Base-by-base conservation (phyloP, 2,329 filamentous ascomycete genomes). In the Exutisphaerella laricina region DNA sequence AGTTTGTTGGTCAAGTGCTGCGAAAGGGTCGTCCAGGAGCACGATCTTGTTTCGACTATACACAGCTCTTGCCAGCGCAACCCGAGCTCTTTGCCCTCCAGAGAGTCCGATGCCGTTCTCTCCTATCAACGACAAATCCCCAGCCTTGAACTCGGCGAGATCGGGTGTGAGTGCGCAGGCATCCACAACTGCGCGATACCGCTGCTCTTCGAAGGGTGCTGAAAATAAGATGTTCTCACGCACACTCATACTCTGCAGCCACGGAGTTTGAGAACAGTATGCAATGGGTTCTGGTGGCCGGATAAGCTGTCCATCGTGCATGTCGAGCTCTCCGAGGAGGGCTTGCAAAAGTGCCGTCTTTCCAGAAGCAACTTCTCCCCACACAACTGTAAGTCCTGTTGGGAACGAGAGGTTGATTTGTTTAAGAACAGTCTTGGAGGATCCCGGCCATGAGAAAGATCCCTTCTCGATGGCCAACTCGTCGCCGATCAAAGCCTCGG, bases 361-460 rank as follows among this genome's bases (percentile, higher is more conserved):
- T 1, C 80, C 80, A 5, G 78, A 66, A 2, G 75, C 80, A 1
- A 83, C 79, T 52, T 80, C 76, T n/a, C 80, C 80, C 50, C 70
- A 75, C 2, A 84, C 66, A 8, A 83, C 73, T 1, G 75, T 81
- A 20, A 84, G 54, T 0, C 80, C 80, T 12, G 57, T 56, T 0
- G 74, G 68, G 21, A 83, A 79, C 0, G 67, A 68, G 2, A 83
- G 44, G 25, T 67, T 72, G 12, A 83, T 62, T 35, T 79, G 62
- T 14, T 66, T 63, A 0, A 84, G 67, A 0, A 82, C 74, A 3
- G 74, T 68, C 5, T 72, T 70, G 2, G 71, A 60, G 1, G 77
- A 77, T 0, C 85, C 85, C 0, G 88, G 87, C 83, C 88, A 94
- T 0, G 83, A 77, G 59, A 94, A 94, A 0, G 80, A 81, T 4